These are phyloP conservation scores for Epicoccum nigrum DNA, from an alignment of 2,329 filamentous ascomycete genomes.

Conservation along the genomic window DNA sequence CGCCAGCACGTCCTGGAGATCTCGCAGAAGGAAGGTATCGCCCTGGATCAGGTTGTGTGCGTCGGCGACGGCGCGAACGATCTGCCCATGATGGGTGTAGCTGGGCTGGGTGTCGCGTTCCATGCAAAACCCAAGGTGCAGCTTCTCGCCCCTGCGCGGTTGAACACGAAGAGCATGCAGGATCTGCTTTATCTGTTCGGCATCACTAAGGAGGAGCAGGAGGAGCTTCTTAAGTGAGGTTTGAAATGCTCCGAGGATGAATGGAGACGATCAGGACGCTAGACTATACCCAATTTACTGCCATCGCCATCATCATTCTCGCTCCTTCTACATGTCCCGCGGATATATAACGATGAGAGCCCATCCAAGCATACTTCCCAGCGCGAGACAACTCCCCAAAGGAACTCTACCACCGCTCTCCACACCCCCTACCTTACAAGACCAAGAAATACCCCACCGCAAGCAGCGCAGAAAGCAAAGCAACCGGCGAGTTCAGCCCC, in stretches of 20 bases:
- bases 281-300: not conserved
- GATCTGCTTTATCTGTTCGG: constrained; percentile 79
- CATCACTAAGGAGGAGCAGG: constrained; percentile 69
- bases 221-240: constrained; percentile 50
- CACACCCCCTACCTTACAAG: not conserved
- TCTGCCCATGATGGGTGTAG: constrained; percentile 76
- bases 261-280: too few species aligned
- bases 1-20: constrained; percentile 73
- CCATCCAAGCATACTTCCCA: too few species aligned
- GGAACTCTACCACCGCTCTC: too few species aligned
- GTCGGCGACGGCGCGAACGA: constrained; percentile 86
- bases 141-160: constrained; percentile 72
- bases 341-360: too few species aligned
- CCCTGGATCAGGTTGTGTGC: constrained; percentile 71
- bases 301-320: too few species aligned
- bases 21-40: constrained; percentile 69
- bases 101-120: constrained; percentile 80
- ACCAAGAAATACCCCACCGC: not conserved
- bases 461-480: not conserved
- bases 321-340: too few species aligned
- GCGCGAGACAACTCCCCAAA: too few species aligned
- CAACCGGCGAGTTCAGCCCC: not conserved
- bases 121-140: constrained; percentile 85
- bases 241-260: too few species aligned
- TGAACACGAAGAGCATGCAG: constrained; percentile 73